A percentile compares a stretch with the other conserved stretches of the same genome.
Conservation (phyloP, 2,329 filamentous ascomycete genomes). For the Ceratocystis albifundus region DNA sequence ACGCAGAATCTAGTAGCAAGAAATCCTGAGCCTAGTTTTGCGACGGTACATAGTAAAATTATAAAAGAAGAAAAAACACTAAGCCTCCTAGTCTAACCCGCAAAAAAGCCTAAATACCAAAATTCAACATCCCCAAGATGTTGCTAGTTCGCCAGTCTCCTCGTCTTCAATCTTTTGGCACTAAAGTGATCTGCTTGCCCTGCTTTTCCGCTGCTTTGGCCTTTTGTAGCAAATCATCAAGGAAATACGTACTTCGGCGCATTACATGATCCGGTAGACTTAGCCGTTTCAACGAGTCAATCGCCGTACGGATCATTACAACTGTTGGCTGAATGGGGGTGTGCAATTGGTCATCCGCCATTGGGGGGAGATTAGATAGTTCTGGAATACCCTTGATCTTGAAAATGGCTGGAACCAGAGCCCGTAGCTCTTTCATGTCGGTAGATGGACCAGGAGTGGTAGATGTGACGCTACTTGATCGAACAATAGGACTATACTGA, state of each 20-base stretch:
- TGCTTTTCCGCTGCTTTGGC: constrained; percentile 11
- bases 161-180: neutral
- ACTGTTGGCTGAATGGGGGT: constrained; percentile 7
- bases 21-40: neutral
- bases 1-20: neutral
- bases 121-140: neutral
- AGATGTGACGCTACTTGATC: neutral
- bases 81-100: too few species aligned
- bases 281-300: constrained; percentile 12
- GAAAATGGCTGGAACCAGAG: constrained; percentile 15
- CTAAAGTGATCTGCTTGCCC: constrained; percentile 12
- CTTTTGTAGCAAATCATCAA: constrained; percentile 19
- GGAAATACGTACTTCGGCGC: constrained; percentile 4
- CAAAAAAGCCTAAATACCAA: too few species aligned
- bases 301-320: constrained; percentile 16
- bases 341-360: neutral
- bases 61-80: too few species aligned
- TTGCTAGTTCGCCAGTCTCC: neutral
- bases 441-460: neutral
- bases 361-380: neutral
- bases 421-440: constrained; percentile 13
- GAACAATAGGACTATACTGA: neutral
- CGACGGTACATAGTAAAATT: neutral
- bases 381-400: neutral
- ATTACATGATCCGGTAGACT: constrained; percentile 5